Base-by-base conservation (phyloP, 345 rosid species). In the Erucastrum elatum region DNA sequence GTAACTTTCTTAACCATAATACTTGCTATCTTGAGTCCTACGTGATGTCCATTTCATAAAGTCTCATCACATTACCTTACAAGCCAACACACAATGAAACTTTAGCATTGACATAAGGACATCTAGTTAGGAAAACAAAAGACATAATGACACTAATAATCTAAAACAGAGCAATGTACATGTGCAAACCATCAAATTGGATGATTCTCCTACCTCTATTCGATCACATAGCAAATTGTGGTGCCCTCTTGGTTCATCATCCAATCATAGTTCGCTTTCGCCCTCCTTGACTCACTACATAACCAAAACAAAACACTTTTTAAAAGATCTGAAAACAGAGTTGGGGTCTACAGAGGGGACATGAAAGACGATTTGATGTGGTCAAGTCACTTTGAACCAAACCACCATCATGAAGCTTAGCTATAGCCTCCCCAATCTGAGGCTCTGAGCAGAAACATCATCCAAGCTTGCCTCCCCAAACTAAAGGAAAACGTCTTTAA, bases 211-310 rank as follows among this genome's bases (percentile, higher is more conserved):
- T 7, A 63, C 46, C 69, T 30, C 68, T 30, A 29, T 44, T 30
- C 27, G 13, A 62, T 30, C 55, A 34, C 1, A 65, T 5, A 53
- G 27, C 2, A 51, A 34, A 10, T 1, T 26, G 16, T 27, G 49
- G 16, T 16, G 5, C 16, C 53, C 33, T 53, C 63, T 66, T 68
- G 70, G 80, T 66, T 87, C 76, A 92, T 46, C 15, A 46, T 78
- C 98, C 97, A 80, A 92, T 85, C 99, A 93, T 91, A 58, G 96
- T 91, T 70, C 98, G 91, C 79, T 95, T 95, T 46, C 97, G 85
- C 33, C 98, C 99, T 84, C 97, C 83, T 80, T 89, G 98, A 16
- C 96, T 82, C 84, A 93, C 98, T 95, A 15, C 46, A 39, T 39
- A 74, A 62, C 21, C 72, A 39, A 70, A 21, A 21, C 21, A 21